Base-by-base conservation (phyloP, 352 stramenopile species). In the Plasmopara muralis region DNA sequence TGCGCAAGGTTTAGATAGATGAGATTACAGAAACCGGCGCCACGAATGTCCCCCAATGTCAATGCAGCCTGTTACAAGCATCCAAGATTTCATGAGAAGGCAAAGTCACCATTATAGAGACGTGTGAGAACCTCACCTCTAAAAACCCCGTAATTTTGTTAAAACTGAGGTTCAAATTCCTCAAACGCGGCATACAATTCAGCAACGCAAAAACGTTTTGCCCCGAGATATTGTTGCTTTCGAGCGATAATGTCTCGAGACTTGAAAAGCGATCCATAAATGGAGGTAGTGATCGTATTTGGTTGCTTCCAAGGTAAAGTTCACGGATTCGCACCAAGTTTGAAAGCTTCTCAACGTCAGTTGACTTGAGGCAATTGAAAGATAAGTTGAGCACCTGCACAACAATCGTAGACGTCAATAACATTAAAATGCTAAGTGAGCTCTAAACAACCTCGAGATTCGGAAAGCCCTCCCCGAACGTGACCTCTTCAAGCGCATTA, bases 91-190 rank as follows among this genome's bases (percentile, higher is more conserved):
- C 33, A 41, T 25, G 3, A 25, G 20, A 25, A 25, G 20, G 20
- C 20, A 25, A 25, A 25, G 33, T 43, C 10, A 57, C 20, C 6
- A 55, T 29, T 16, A 30, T 13, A 41, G 9, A 38, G 9, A 41
- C 9, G 35, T 13, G 7, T 15, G 29, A 4, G 30, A 3, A 20
- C 39, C 57, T 30, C 37, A 86, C 73, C 65, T 91, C 78, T 3
- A 76, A 77, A 40, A 92, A 89, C 4, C 65, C 57, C 9, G 72
- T 81, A 52, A 92, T 65, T 44, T 83, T 87, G 64, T 92, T 92
- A 50, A 88, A 70, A 29, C 72, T 87, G n/a, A 92, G 34, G 42
- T 92, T 89, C 44, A 92, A 64, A 25, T 86, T 86, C 7, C 70
- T 70, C 12, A 92, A 57, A 0, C 77, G 73, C 3, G 81, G 81